phyloP scores from a whole-genome alignment of 2,329 filamentous ascomycete species.

The Pyrenophora graminea region DNA sequence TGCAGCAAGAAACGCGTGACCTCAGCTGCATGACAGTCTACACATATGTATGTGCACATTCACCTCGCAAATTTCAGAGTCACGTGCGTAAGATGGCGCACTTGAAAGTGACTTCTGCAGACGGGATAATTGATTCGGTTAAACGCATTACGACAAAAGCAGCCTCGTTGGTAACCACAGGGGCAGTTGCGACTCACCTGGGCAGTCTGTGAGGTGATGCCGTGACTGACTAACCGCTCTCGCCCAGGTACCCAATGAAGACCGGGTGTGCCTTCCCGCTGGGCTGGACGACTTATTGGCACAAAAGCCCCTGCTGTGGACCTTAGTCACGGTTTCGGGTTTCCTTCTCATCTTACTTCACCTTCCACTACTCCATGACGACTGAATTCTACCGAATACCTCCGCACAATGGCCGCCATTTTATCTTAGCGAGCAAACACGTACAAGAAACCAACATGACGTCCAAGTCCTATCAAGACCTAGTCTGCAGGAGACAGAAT shows the following conservation, averaged over 20 bases:
- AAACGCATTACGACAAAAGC: background rate
- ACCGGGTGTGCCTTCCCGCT: slow-evolving; percentile 2
- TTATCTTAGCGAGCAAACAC: background rate
- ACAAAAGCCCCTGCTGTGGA: slow-evolving; percentile 1
- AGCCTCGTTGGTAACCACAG: background rate
- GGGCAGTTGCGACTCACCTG: background rate
- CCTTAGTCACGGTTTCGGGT: background rate
- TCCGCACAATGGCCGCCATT: background rate
- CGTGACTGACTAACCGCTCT: slow-evolving; percentile 1
- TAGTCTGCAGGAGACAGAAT: background rate
- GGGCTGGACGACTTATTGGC: background rate
- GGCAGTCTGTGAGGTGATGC: background rate
- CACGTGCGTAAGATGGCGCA: background rate
- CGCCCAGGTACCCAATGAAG: background rate
- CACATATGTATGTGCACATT: too few relatives aligned
- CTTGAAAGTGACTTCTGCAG: background rate
- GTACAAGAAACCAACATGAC: background rate
- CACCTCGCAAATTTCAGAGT: background rate
- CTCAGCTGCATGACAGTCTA: background rate
- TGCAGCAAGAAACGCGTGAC: background rate
- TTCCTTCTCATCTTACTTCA: background rate
- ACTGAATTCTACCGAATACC: background rate
- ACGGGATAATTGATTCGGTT: background rate
- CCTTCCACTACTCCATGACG: background rate
- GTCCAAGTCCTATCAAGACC: background rate